Percentiles rank a stretch among this genome's conserved stretches.
Evolutionary conservation across 2,329 filamentous ascomycete species (phyloP).

Genomic region (Cryphonectria carpinicola): DNA sequence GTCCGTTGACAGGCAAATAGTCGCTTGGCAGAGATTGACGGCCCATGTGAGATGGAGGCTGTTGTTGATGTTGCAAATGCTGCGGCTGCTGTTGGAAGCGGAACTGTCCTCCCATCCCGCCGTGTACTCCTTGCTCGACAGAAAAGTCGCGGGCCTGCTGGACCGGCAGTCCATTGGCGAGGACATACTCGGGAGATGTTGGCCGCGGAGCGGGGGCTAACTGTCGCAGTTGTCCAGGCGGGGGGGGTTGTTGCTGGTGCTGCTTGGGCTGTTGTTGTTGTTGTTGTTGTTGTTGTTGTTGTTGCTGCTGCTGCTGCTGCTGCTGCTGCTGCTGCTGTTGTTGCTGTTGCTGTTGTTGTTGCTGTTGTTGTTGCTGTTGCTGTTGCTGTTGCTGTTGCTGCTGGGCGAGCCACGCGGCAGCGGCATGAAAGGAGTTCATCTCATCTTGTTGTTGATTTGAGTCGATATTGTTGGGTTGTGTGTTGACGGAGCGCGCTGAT

Average conservation of each 20-base stretch:
- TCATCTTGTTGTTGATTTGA: conserved; percentile 52
- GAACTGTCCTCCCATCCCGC: conserved; percentile 41
- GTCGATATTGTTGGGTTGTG: conserved; percentile 54
- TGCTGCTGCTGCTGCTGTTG: conserved; percentile 2
- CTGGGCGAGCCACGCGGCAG: conserved; percentile 52
- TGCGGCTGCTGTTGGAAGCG: conserved; percentile 47
- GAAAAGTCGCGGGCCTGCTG: conserved; percentile 47
- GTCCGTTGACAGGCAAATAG: conserved; percentile 42
- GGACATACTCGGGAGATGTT: conserved; percentile 62
- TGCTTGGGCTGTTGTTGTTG: background rate
- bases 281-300: conserved; percentile 38
- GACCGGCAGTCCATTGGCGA: conserved; percentile 56
- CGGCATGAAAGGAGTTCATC: conserved; percentile 45
- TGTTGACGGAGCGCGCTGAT: conserved; percentile 58
- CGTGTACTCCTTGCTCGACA: conserved; percentile 55
- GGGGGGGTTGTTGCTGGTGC: conserved; percentile 38
- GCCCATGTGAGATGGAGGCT: conserved; percentile 41
- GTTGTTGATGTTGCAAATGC: conserved; percentile 15
- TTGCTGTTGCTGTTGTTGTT: conserved; percentile 34
- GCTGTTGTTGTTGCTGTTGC: conserved; percentile 39
- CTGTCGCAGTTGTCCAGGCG: conserved; percentile 47
- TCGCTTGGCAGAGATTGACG: conserved; percentile 60
- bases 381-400: conserved; percentile 8
- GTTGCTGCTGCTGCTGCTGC: conserved; percentile 34
- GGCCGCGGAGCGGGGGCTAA: conserved; percentile 46